Evolutionary conservation across 495 filamentous ascomycete species (phyloP), one percentile per base, ranked within the genome.

Genomic region (Tuber magnatum): DNA sequence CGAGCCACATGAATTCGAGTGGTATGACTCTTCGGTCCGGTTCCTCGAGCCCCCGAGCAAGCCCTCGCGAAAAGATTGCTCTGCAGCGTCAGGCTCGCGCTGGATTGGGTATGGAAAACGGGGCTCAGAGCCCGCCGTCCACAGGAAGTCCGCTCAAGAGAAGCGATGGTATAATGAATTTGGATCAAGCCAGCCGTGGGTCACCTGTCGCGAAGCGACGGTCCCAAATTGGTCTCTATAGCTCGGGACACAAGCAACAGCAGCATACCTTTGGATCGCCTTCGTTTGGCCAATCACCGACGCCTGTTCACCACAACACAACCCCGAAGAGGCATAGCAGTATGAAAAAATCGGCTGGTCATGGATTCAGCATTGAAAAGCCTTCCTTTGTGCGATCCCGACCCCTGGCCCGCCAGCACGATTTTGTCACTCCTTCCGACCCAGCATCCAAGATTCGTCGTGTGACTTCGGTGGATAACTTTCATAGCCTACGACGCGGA

Each of bases 151-250:
- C 95, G 0, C 84, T 99, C 68, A 98, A 98, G 85, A 89, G 96
- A 70, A 96, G 90, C 80, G 95, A 99, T 83, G 91, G 92, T 9
- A 91, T 91, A 22, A 95, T 97, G 92, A 92, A 92, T 80, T 83
- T 96, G 22, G 94, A 96, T 78, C 86, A 35, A 87, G 90, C 75
- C 56, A 81, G 81, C 85, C 83, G 77, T 91, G 92, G 82, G 90
- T 90, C 83, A 88, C 97, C 70, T 93, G 96, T 83, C 91, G 91
- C 75, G 85, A 88, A 78, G 85, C 79, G 75, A 77, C 85, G 73
- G 70, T 79, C 74, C 16, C 77, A 76, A 78, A 81, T 74, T 80
- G 81, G 71, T 73, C 77, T 68, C 74, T 84, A 72, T 80, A 81
- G 73, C 83, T 87, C 76, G 82, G 87, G 69, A 83, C 84, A 51